Conservation (phyloP, 1,284 basidiomycete species). For the Athelia psychrophila region DNA sequence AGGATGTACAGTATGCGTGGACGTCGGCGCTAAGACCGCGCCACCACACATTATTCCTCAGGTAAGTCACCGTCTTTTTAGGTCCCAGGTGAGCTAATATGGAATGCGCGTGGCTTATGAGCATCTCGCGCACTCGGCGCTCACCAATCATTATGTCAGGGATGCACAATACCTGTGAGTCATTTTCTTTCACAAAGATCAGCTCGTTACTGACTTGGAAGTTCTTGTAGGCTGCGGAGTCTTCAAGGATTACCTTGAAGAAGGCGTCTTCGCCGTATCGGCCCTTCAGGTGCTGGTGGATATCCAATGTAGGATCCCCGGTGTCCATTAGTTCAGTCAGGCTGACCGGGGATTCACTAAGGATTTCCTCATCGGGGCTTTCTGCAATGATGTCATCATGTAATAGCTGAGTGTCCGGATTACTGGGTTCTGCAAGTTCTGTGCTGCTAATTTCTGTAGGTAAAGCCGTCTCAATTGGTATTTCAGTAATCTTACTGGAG, state of each 20-base stretch:
- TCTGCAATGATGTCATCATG: too few relatives aligned
- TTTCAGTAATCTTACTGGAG: too few relatives aligned
- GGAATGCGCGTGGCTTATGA: slow-evolving; percentile 25
- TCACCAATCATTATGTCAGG: slow-evolving; percentile 10
- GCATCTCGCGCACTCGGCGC: slow-evolving; percentile 17
- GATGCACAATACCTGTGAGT: slow-evolving; percentile 12
- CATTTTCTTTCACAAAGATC: slow-evolving; percentile 10
- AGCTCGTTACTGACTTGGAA: slow-evolving; percentile 12
- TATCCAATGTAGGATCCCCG: slow-evolving; percentile 1
- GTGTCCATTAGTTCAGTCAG: neutral
- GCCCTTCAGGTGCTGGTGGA: neutral
- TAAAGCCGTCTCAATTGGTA: too few relatives aligned
- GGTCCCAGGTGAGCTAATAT: slow-evolving; percentile 25
- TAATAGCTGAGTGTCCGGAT: too few relatives aligned
- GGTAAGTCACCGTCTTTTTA: slow-evolving; percentile 21
- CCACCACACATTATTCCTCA: slow-evolving; percentile 27
- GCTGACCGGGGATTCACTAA: neutral
- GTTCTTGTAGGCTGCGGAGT: slow-evolving; percentile 11
- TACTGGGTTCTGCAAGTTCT: too few relatives aligned
- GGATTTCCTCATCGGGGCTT: too few relatives aligned
- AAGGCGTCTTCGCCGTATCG: slow-evolving; percentile 7
- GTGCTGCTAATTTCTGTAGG: too few relatives aligned
- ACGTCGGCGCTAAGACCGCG: slow-evolving; percentile 20
- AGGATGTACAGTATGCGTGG: slow-evolving; percentile 19
- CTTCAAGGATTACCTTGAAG: slow-evolving; percentile 7